Conservation (phyloP, 306 rosid genomes). For the Sphenostylis stenocarpa region DNA sequence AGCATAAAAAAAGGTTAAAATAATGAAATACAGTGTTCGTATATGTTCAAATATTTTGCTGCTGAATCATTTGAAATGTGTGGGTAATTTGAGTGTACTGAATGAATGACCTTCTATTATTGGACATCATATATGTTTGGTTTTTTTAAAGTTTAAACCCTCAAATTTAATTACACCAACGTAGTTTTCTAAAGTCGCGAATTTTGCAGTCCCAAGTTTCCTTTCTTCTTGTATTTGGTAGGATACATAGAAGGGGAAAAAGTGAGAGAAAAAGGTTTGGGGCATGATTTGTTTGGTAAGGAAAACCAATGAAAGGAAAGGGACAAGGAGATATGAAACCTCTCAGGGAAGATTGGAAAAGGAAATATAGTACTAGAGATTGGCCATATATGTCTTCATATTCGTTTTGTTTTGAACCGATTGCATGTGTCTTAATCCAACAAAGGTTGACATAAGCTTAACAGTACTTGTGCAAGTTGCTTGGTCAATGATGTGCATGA, state of each 20-base stretch:
- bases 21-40: neutral
- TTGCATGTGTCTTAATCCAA: neutral
- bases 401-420: neutral
- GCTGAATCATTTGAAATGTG: conserved; percentile 1
- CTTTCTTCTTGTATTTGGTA: neutral
- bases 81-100: neutral
- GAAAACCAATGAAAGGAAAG: neutral
- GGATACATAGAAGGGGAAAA: neutral
- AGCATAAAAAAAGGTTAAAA: neutral
- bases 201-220: neutral
- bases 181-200: no score
- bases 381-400: conserved; percentile 2
- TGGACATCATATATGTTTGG: neutral
- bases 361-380: conserved; percentile 5
- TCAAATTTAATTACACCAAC: neutral
- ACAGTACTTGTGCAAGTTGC: neutral
- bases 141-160: neutral
- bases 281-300: neutral
- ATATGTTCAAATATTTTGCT: neutral
- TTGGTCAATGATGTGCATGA: no score
- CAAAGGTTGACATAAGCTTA: neutral
- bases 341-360: neutral
- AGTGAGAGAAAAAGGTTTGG: neutral
- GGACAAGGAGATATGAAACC: neutral
- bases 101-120: neutral